Evolutionary conservation across 352 stramenopile species (phyloP), one percentile per base, ranked within the genome.

Genomic region (Globisporangium radiosum): DNA sequence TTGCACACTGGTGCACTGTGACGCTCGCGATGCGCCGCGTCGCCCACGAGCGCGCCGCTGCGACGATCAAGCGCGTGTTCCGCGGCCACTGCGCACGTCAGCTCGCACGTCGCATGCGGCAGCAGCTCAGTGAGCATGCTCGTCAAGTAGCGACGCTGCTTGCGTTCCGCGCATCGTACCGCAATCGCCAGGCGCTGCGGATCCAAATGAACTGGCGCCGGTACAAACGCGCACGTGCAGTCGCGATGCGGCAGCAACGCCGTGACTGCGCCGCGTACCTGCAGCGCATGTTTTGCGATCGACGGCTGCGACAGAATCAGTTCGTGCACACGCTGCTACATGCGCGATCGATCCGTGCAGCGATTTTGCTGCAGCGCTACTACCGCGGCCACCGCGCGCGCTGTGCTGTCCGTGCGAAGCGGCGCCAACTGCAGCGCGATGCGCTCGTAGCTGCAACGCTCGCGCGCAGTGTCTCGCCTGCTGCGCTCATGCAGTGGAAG

Each of bases 181-280:
- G 78, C 9, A 55, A 62, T 0, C 71, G 70, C 37, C 76, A 87
- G 37, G 73, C 71, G 5, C n/a, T 61, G 13, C 81, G 73, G 47
- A 64, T 88, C 25, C 78, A 88, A 47, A 71, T 78, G 54, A 63
- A 59, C 4, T 88, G 76, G 78, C 63, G 70, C 5, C 67, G 68
- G 2, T 79, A 63, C 52, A 56, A 70, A 39, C 72, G 71, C 17
- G 47, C 19, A 15, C 52, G 59, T 11, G 59, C 55, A 48, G 47
- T 75, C 2, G 47, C 57, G 7, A 14, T 63, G 56, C 72, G 72
- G 5, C 54, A 70, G 60, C 55, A 64, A 14, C 62, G 65, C 25
- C 69, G 69, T 47, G 14, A 60, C 17, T 71, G 74, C 9, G 68
- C 73, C 4, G 9, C 49, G 15, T 62, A 64, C 10, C 59, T 88